Percentiles rank a stretch among this genome's conserved stretches.
Conservation (phyloP, 108 stramenopile genomes). For the Cyclotella cryptica region DNA sequence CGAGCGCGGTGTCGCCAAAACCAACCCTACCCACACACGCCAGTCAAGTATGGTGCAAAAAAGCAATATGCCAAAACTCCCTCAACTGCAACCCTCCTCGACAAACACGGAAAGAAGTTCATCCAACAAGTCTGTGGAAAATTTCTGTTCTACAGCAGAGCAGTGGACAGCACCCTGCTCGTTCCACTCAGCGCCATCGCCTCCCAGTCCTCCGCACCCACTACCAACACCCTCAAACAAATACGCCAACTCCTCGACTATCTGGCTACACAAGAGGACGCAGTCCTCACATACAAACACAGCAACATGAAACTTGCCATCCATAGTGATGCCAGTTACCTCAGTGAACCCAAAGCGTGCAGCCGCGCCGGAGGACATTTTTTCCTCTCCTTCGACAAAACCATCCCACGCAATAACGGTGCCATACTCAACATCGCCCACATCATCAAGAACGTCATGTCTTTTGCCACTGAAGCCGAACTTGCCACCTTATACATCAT, state of each 20-base stretch:
- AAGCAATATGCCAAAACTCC: not conserved
- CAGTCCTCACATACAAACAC: not conserved
- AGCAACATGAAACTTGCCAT: not conserved
- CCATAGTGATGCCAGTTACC: not conserved
- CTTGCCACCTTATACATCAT: not conserved
- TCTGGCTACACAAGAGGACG: not conserved
- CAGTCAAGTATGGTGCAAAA: not conserved
- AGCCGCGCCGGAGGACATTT: not conserved
- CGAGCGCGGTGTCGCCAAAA: not conserved
- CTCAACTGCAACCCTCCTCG: not conserved
- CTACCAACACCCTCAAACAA: not conserved
- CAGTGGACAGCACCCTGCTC: not conserved
- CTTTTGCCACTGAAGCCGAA: not conserved
- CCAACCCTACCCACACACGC: not conserved
- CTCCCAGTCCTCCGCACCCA: not conserved
- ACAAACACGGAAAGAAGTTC: not conserved
- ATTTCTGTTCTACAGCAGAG: not conserved
- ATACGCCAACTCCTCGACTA: not conserved
- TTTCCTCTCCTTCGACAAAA: not conserved
- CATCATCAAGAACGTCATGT: not conserved
- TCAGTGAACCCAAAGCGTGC: not conserved
- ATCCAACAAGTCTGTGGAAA: not conserved
- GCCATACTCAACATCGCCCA: conserved; percentile 4
- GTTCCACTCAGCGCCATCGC: not conserved
- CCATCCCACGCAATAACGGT: not conserved